A percentile compares a stretch with the other conserved stretches of the same genome.
Evolutionary conservation across 116 monocot genomes (phyloP).

Genomic region (Iris pallida): DNA sequence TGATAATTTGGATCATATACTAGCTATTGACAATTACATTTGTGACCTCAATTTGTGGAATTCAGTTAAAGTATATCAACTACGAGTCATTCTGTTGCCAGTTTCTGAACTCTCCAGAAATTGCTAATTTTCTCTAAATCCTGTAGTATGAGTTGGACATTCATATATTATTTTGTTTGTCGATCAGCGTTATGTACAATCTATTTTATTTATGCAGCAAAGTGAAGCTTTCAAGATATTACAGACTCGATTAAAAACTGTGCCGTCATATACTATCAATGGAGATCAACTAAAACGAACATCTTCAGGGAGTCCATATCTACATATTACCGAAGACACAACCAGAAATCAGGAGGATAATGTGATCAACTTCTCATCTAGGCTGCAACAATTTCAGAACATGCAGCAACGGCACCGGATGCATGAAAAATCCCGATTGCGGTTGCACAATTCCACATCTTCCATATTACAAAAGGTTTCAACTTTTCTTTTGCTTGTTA

Average conservation of each 20-base stretch:
- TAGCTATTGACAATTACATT: no score
- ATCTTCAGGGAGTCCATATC: constrained; percentile 33
- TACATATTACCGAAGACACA: constrained; percentile 32
- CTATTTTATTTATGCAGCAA: constrained; percentile 58
- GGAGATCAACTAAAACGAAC: constrained; percentile 25
- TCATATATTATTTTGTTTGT: no score
- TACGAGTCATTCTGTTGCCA: no score
- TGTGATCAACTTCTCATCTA: constrained; percentile 45
- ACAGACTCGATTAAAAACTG: constrained; percentile 70
- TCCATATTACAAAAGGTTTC: constrained; percentile 19
- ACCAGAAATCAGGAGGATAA: constrained; percentile 34
- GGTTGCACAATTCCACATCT: constrained; percentile 4
- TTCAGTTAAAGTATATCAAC: no score
- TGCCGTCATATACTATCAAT: constrained; percentile 40
- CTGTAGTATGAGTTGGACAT: no score
- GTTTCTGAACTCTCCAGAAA: no score
- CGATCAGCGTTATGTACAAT: background rate
- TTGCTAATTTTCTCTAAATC: no score
- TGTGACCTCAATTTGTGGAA: no score
- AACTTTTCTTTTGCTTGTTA: background rate
- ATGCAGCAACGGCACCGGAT: constrained; percentile 27
- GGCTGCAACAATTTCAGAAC: constrained; percentile 34
- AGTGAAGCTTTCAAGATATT: constrained; percentile 91
- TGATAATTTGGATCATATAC: no score
- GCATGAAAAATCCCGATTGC: constrained; percentile 24